phyloP scores from a whole-genome alignment of 805 yeast species.

The Pichia eremophila region DNA sequence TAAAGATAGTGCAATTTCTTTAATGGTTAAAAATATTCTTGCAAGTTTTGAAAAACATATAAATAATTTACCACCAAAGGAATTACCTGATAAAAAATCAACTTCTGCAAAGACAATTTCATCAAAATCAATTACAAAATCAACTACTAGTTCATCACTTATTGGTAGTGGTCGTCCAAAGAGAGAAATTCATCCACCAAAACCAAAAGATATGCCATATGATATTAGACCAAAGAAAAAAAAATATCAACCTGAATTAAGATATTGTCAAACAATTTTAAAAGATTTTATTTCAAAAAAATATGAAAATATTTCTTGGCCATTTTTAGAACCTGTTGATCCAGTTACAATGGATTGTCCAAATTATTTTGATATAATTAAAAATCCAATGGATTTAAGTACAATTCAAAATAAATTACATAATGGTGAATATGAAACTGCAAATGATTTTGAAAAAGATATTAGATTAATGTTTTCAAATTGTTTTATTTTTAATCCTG shows the following conservation, averaged over 20 bases:
- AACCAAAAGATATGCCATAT: slow-evolving; percentile 85
- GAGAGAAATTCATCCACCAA: slow-evolving; percentile 94
- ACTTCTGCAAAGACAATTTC: slow-evolving; percentile 13
- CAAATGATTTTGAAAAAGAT: slow-evolving; percentile 80
- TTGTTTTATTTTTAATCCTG: slow-evolving; percentile 90
- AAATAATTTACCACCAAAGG: slow-evolving; percentile 77
- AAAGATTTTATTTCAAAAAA: slow-evolving; percentile 79
- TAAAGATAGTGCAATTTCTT: slow-evolving; percentile 67
- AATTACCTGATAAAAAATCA: slow-evolving; percentile 23
- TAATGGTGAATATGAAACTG: slow-evolving; percentile 81
- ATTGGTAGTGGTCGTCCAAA: slow-evolving; percentile 71
- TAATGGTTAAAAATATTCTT: slow-evolving; percentile 85
- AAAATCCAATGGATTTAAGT: slow-evolving; percentile 91
- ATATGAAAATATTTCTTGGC: slow-evolving; percentile 76
- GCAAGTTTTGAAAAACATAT: slow-evolving; percentile 90
- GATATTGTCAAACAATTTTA: slow-evolving; percentile 73
- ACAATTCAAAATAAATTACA: slow-evolving; percentile 72
- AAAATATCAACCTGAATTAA: slow-evolving; percentile 81
- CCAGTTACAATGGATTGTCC: slow-evolving; percentile 92
- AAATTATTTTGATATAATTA: slow-evolving; percentile 74
- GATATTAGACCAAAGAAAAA: slow-evolving; percentile 87
- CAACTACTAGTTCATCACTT: slow-evolving; percentile 43
- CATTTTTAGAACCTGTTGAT: slow-evolving; percentile 90
- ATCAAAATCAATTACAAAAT: slow-evolving; percentile 58
- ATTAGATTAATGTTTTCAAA: slow-evolving; percentile 76